Evolutionary conservation across 2,329 filamentous ascomycete species (phyloP).

Genomic region (Aureobasidium lini): DNA sequence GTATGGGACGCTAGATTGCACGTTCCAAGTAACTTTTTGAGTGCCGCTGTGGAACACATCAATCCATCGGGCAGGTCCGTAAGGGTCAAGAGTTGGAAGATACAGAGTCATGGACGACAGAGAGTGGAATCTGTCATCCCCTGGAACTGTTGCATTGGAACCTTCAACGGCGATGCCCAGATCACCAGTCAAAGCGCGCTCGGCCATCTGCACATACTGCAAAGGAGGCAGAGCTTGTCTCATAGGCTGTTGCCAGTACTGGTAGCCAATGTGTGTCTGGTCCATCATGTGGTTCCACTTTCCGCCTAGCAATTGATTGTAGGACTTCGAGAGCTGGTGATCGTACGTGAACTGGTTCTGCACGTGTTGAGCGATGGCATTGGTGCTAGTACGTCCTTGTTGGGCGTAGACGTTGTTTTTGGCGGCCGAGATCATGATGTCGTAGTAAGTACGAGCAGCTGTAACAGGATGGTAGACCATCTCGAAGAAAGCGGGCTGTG

Average conservation of each 20-base stretch:
- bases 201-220: constrained; percentile 50
- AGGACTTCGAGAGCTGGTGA: constrained; percentile 47
- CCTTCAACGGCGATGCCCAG: constrained; percentile 59
- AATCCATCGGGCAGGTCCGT: constrained; percentile 52
- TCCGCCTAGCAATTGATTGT: constrained; percentile 51
- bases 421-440: constrained; percentile 45
- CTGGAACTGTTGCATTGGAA: constrained; percentile 58
- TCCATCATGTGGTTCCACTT: constrained; percentile 59
- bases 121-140: constrained; percentile 55
- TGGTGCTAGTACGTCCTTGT: constrained; percentile 52
- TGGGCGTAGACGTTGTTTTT: constrained; percentile 49
- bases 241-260: constrained; percentile 57
- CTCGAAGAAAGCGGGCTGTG: constrained; percentile 55
- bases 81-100: constrained; percentile 51
- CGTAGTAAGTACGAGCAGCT: constrained; percentile 50
- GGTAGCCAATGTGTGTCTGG: constrained; percentile 41
- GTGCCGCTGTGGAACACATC: constrained; percentile 57
- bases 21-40: constrained; percentile 45
- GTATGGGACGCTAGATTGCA: constrained; percentile 42
- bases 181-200: constrained; percentile 53
- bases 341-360: constrained; percentile 51
- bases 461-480: constrained; percentile 54
- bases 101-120: constrained; percentile 47
- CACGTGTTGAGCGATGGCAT: constrained; percentile 46
- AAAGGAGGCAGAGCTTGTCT: constrained; percentile 58